phyloP scores from a whole-genome alignment of 2,329 filamentous ascomycete genomes.

The Trichoderma breve region DNA sequence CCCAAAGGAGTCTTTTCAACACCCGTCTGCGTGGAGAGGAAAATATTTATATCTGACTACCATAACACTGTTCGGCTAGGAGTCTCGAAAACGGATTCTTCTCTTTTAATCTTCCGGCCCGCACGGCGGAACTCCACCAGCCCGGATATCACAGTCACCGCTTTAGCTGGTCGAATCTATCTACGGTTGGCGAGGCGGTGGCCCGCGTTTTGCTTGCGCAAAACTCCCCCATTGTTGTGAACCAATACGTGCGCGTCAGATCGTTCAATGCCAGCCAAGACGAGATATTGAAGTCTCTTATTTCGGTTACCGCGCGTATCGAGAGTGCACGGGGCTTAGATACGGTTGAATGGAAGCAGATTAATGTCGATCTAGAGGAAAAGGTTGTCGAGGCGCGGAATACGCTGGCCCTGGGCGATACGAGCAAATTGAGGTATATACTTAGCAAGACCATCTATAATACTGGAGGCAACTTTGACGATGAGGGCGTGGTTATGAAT shows the following conservation, averaged over 20 bases:
- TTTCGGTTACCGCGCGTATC: neutral
- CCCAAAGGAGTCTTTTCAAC: neutral
- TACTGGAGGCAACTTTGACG: neutral
- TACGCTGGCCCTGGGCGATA: neutral
- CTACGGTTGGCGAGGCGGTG: neutral
- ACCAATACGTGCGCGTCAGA: neutral
- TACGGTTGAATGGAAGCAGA: neutral
- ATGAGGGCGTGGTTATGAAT: neutral
- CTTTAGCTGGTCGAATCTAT: neutral
- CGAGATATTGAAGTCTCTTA: neutral
- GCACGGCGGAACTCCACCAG: neutral
- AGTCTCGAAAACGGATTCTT: conserved; percentile 4
- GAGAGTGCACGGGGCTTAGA: neutral
- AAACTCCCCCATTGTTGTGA: neutral
- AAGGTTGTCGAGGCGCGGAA: neutral
- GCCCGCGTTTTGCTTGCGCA: neutral
- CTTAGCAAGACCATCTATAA: neutral
- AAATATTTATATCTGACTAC: neutral
- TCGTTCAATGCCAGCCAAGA: conserved; percentile 12
- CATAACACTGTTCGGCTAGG: neutral
- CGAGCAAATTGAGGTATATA: neutral
- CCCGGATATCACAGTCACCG: neutral
- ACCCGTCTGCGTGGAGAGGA: neutral
- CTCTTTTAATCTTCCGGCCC: neutral
- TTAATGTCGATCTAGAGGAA: neutral